A percentile compares a stretch with the other conserved stretches of the same genome.
These are phyloP conservation scores for Heliophila coronopifolia DNA, from an alignment of 441 rosid genomes.

Conservation along the genomic window DNA sequence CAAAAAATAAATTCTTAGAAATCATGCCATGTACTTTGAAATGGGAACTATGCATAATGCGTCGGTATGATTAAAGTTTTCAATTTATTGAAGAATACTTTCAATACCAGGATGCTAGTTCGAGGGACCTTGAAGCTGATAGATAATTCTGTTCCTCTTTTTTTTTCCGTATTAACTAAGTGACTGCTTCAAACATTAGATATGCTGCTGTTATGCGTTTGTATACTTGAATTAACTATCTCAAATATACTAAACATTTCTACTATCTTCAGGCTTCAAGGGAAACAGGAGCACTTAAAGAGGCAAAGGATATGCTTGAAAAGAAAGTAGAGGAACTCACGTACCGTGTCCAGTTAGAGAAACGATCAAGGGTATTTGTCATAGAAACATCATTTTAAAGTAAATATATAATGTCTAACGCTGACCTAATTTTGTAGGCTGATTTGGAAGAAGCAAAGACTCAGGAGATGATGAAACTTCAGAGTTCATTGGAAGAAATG, in stretches of 20 bases:
- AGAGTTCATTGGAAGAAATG: constrained; percentile 63
- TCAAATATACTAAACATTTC: neutral
- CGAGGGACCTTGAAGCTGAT: neutral
- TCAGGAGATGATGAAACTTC: constrained; percentile 67
- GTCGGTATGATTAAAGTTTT: neutral
- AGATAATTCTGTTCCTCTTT: neutral
- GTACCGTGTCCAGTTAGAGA: constrained; percentile 90
- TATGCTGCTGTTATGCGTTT: neutral
- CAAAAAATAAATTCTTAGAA: too few species aligned
- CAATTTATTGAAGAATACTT: neutral
- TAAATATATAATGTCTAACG: constrained; percentile 20
- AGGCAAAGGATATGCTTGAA: constrained; percentile 97
- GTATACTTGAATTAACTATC: neutral
- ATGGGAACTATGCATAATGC: neutral
- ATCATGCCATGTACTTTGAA: neutral
- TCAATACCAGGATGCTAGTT: neutral
- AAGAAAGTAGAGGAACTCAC: constrained; percentile 94
- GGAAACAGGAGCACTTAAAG: constrained; percentile 96
- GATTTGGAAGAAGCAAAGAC: constrained; percentile 87
- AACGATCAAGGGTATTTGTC: constrained; percentile 71
- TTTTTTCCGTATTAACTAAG: neutral
- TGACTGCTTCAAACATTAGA: neutral
- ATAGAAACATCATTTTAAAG: constrained; percentile 11
- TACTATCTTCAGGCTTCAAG: constrained; percentile 63
- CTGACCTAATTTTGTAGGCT: constrained; percentile 38